Evolutionary conservation across 108 stramenopile species (phyloP).

Genomic region (Fistulifera solaris): DNA sequence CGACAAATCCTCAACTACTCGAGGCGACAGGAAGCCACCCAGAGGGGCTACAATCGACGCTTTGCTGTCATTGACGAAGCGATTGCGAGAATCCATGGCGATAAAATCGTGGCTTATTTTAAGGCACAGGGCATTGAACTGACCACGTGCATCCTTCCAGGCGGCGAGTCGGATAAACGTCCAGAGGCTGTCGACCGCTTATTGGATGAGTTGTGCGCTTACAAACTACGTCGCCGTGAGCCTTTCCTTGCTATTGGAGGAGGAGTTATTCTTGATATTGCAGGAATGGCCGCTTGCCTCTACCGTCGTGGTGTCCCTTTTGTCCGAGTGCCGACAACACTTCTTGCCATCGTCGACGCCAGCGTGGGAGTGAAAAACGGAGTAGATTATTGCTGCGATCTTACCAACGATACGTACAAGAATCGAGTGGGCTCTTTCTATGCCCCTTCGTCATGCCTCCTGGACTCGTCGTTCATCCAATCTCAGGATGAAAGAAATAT

Average conservation of each 20-base stretch:
- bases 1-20: constrained; percentile 57
- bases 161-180: constrained; percentile 80
- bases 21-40: constrained; percentile 69
- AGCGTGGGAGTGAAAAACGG: constrained; percentile 96
- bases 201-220: constrained; percentile 69
- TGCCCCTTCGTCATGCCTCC: constrained; percentile 75
- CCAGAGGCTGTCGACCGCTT: constrained; percentile 65
- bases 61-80: constrained; percentile 80
- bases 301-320: constrained; percentile 92
- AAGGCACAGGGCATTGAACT: constrained; percentile 51
- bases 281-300: constrained; percentile 90
- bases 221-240: constrained; percentile 85
- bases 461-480: constrained; percentile 84
- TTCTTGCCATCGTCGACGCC: constrained; percentile 93
- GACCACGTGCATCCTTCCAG: constrained; percentile 44
- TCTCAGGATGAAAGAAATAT: constrained; percentile 81
- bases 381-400: constrained; percentile 83
- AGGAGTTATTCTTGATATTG: constrained; percentile 89
- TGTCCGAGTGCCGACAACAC: constrained; percentile 88
- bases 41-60: constrained; percentile 73
- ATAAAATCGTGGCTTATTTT: constrained; percentile 63
- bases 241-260: constrained; percentile 95
- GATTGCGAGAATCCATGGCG: constrained; percentile 59
- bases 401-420: constrained; percentile 86
- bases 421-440: constrained; percentile 94